Evolutionary conservation across 106 monocot genomes (phyloP).

Genomic region (Hemerocallis citrina): DNA sequence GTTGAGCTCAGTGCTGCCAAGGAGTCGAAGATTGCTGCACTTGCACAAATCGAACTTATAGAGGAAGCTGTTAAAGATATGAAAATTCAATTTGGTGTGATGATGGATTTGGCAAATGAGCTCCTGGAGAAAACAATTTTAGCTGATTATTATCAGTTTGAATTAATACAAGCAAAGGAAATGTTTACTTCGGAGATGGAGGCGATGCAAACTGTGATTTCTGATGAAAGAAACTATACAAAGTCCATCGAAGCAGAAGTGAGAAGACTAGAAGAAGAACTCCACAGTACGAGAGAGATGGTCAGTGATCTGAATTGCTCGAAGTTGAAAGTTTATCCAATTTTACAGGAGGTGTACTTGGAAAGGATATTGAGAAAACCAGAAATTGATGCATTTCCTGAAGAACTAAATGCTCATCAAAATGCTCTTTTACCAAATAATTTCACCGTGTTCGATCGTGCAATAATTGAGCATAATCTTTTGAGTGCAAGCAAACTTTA

Average conservation of each 20-base stretch:
- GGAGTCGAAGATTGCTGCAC: slow-evolving; percentile 5
- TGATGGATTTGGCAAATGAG: slow-evolving; percentile 8
- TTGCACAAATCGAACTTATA: slow-evolving; percentile 6
- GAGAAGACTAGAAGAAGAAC: slow-evolving; percentile 11
- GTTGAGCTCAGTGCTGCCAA: slow-evolving; percentile 4
- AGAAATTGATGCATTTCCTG: too few species aligned
- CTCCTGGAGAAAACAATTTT: slow-evolving; percentile 4
- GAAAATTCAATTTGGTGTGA: not conserved
- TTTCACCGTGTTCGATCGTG: too few species aligned
- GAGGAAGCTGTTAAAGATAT: not conserved
- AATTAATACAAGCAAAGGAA: slow-evolving; percentile 16
- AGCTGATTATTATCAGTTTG: slow-evolving; percentile 15
- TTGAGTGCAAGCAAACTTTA: too few species aligned
- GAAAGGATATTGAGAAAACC: too few species aligned
- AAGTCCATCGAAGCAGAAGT: not conserved
- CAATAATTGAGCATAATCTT: too few species aligned
- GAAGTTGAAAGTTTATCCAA: too few species aligned
- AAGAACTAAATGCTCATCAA: too few species aligned
- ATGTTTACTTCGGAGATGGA: slow-evolving; percentile 10
- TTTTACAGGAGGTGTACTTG: too few species aligned
- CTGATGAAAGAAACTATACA: not conserved
- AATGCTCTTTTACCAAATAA: too few species aligned
- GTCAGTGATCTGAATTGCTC: not conserved
- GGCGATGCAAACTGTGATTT: not conserved
- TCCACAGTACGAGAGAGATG: slow-evolving; percentile 3